phyloP scores from a whole-genome alignment of 805 yeast genomes.

The Saturnispora gosingensis region DNA sequence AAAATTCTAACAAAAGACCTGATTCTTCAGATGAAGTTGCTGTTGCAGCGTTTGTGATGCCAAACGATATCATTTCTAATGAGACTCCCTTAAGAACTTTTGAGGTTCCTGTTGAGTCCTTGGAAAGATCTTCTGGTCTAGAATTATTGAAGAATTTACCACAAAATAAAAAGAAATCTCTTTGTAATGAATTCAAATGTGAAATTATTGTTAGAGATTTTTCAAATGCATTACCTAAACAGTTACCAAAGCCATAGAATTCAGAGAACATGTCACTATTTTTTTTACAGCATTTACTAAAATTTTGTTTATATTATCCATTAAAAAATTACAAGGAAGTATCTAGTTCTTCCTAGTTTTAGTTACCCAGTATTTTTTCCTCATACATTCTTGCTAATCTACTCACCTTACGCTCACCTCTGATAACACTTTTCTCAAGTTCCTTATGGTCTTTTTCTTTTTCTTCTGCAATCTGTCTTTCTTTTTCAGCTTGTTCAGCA shows the following conservation, averaged over 20 bases:
- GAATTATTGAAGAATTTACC: constrained; percentile 69
- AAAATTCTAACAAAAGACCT: constrained; percentile 35
- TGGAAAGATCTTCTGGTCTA: constrained; percentile 81
- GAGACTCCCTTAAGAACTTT: constrained; percentile 59
- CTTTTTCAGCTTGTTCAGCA: constrained; percentile 16
- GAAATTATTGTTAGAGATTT: constrained; percentile 77
- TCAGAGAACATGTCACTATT: background rate
- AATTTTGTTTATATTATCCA: background rate
- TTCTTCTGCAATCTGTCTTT: constrained; percentile 6
- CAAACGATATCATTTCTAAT: constrained; percentile 75
- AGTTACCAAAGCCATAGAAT: constrained; percentile 17
- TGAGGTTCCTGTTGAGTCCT: constrained; percentile 82
- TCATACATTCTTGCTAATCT: constrained; percentile 42
- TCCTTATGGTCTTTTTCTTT: constrained; percentile 19
- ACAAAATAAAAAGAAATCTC: constrained; percentile 40
- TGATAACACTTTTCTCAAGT: constrained; percentile 22
- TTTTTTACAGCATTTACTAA: background rate
- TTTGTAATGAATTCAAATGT: constrained; percentile 78
- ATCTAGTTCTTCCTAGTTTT: background rate
- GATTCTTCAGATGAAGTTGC: constrained; percentile 40
- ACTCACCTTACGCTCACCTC: constrained; percentile 42
- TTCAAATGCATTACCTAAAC: constrained; percentile 32
- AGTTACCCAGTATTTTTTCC: constrained; percentile 28
- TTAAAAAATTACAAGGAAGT: background rate
- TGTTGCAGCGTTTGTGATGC: constrained; percentile 89